Base-by-base conservation (phyloP, 805 yeast species). In the Candida arabinofermentans region DNA sequence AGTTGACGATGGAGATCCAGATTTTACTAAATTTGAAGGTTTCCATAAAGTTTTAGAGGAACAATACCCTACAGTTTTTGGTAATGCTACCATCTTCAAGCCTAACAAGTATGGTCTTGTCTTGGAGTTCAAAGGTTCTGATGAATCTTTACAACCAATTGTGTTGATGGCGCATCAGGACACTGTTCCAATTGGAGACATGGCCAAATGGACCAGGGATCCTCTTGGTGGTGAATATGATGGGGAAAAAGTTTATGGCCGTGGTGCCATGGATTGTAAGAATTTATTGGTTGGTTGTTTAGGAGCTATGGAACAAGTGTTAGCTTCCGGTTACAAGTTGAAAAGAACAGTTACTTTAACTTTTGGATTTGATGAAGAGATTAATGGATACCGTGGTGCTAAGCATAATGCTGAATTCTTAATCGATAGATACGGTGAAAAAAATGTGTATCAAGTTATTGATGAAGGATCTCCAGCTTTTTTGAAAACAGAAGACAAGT, bases 341-440 rank as follows among this genome's bases (percentile, higher is more conserved):
- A 59, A 67, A 41, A 74, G 95, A 62, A 71, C 86, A 2, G 59
- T 83, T 4, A 47, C 85, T 8, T 59, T 81, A 2, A 77, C 84
- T 0, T 76, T 81, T 53, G 95, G 95, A 3, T 82, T 77, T 50
- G 95, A 86, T 54, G 95, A 86, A 62, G 95, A 86, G 56, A 71
- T 74, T 33, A 70, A 76, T 30, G 91, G 93, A 3, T 42, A 49
- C n/a, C 56, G 67, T 2, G 87, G 88, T 37, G 91, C 91, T 14
- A 55, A 56, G 4, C 35, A 58, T 18, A 64, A 84, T n/a, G 67
- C 72, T 6, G 45, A 66, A 17, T 62, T 60, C 44, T 55, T 86
- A n/a, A 63, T 64, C 21, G 65, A 72, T 17, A 69, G 70, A 39
- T 80, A 74, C 51, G 95, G 93, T 7, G 49, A 58, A 18, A 70